Base-by-base conservation (phyloP, 2,329 filamentous ascomycete genomes). In the Alternaria brassicicola region DNA sequence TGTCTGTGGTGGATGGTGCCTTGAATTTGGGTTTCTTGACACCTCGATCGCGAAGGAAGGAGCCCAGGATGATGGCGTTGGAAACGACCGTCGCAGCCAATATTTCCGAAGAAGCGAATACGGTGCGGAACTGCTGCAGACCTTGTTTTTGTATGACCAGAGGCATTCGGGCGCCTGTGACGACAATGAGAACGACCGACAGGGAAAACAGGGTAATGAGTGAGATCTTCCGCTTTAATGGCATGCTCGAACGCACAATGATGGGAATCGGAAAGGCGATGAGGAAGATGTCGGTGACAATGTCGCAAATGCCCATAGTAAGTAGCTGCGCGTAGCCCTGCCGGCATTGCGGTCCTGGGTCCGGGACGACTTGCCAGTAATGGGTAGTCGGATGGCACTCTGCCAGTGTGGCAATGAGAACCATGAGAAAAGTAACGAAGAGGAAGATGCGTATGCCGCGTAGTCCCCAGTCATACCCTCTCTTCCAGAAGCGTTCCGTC, bases 191-290 rank as follows among this genome's bases (percentile, higher is more conserved):
- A 55, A 89, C 83, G 45, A 95, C 75, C n/a, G 92, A 96, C 51
- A 96, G 82, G 3, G 90, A 92, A 79, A 98, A 98, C 13, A 98
- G 84, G 2, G 89, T 74, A 7, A 90, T 86, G 12, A 98, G 87
- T 60, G 91, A 90, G 10, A 93, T 64, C 78, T 97, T 97, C 38
- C 91, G 88, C 75, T 89, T 91, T 19, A 89, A 68, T 0, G 84
- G 82, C 87, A 97, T 94, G 12, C 87, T 84, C 45, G 92, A 95
- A 50, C 85, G 84, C 31, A 96, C 76, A 59, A 98, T 93, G 67
- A 98, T 91, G 0, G 93, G 91, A 25, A 97, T 90, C 0, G 95
- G 95, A 65, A 97, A 97, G 52, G 90, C 83, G 64, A 98, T 88
- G 9, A 99, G 86, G 0, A 97, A 81, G 2, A 97, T 79, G 73